phyloP scores from a whole-genome alignment of 495 filamentous ascomycete species.

The Amorphotheca resinae region DNA sequence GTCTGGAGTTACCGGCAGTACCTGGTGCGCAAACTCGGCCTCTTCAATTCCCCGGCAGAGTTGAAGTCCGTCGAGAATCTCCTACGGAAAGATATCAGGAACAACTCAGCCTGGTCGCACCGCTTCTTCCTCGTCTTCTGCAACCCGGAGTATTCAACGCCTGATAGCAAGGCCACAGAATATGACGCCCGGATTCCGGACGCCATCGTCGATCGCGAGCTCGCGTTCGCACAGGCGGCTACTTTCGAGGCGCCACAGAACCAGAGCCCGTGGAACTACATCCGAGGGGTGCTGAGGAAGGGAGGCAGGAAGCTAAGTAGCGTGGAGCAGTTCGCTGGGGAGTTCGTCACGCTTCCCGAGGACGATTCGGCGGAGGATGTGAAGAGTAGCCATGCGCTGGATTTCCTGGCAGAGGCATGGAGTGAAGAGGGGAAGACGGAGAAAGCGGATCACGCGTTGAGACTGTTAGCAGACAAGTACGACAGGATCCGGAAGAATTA shows the following conservation, averaged over 20 bases:
- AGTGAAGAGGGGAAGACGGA: slow-evolving; percentile 45
- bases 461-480: slow-evolving; percentile 68
- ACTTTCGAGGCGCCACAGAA: slow-evolving; percentile 81
- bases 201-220: slow-evolving; percentile 59
- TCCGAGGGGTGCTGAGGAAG: slow-evolving; percentile 61
- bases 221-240: slow-evolving; percentile 55
- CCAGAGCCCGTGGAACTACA: slow-evolving; percentile 84
- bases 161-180: slow-evolving; percentile 31
- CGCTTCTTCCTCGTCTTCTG: slow-evolving; percentile 85
- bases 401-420: slow-evolving; percentile 76
- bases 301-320: slow-evolving; percentile 41
- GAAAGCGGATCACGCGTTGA: slow-evolving; percentile 50
- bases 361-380: slow-evolving; percentile 38
- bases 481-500: slow-evolving; percentile 86
- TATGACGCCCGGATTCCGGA: slow-evolving; percentile 38
- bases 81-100: slow-evolving; percentile 67
- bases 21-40: slow-evolving; percentile 66
- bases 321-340: slow-evolving; percentile 50
- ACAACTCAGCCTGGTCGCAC: slow-evolving; percentile 97
- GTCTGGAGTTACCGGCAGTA: slow-evolving; percentile 96
- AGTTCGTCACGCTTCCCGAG: slow-evolving; percentile 45
- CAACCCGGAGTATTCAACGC: slow-evolving; percentile 37
- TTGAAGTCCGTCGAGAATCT: slow-evolving; percentile 55
- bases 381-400: slow-evolving; percentile 75
- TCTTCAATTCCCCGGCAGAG: slow-evolving; percentile 46